These are phyloP conservation scores for Trichoderma orchidacearum DNA, from an alignment of 495 filamentous ascomycete species.

Conservation along the genomic window DNA sequence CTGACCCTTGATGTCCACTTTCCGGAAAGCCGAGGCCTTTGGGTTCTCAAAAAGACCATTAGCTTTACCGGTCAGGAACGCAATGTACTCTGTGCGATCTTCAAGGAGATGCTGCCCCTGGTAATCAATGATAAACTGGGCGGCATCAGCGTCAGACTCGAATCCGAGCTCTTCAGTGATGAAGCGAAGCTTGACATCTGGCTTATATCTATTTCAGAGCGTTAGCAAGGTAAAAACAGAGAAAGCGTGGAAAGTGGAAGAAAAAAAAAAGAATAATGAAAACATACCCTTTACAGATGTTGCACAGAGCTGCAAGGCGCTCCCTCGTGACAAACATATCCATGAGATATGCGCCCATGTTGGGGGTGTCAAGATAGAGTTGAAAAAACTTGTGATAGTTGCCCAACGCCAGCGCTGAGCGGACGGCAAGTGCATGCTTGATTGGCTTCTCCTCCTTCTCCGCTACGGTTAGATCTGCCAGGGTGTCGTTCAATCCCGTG, in stretches of 20 bases:
- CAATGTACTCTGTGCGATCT: slow-evolving; percentile 58
- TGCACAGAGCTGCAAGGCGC: slow-evolving; percentile 75
- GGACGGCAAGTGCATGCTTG: slow-evolving; percentile 82
- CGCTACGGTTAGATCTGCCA: slow-evolving; percentile 94
- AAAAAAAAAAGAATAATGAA: background rate
- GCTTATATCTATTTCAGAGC: slow-evolving; percentile 58
- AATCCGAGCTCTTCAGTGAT: slow-evolving; percentile 93
- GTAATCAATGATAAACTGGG: slow-evolving; percentile 74
- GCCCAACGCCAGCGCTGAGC: slow-evolving; percentile 79
- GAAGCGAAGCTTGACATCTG: slow-evolving; percentile 76
- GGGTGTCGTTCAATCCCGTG: slow-evolving; percentile 91
- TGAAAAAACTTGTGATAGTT: slow-evolving; percentile 97
- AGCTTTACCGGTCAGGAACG: slow-evolving; percentile 65
- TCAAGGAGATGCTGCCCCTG: slow-evolving; percentile 62
- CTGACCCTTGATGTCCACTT: slow-evolving; percentile 94
- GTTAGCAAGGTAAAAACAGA: slow-evolving; percentile 18
- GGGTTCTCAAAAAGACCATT: slow-evolving; percentile 57
- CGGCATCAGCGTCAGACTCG: slow-evolving; percentile 80
- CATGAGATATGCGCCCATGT: slow-evolving; percentile 97
- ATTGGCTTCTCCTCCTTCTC: slow-evolving; percentile 77
- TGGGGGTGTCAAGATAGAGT: slow-evolving; percentile 84
- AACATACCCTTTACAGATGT: slow-evolving; percentile 89
- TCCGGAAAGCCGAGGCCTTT: slow-evolving; percentile 57
- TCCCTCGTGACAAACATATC: slow-evolving; percentile 97
- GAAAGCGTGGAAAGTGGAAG: background rate